phyloP scores from a whole-genome alignment of 345 rosid genomes.

The Citrus maxima region DNA sequence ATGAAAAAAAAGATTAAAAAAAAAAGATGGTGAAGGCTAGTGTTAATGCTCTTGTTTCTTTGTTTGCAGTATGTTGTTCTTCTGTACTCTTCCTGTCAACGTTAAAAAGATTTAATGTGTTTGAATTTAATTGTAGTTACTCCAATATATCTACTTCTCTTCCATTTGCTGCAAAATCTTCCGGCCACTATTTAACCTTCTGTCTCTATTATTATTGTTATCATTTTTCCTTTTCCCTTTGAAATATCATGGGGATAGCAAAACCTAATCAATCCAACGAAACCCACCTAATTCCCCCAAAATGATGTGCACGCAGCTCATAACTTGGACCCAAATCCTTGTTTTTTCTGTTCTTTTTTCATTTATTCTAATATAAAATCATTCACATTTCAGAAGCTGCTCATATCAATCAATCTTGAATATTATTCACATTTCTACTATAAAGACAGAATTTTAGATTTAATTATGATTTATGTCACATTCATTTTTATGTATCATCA shows the following conservation, averaged over 20 bases:
- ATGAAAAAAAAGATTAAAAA: neutral
- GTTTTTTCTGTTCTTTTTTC: neutral
- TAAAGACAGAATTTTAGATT: neutral
- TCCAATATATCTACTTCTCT: constrained; percentile 16
- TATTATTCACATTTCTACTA: neutral
- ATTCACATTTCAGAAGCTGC: neutral
- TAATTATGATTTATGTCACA: neutral
- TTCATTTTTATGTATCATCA: neutral
- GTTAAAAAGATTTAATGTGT: constrained; percentile 15
- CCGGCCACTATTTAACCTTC: neutral
- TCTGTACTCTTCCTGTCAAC: constrained; percentile 19
- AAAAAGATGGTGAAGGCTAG: constrained; percentile 29
- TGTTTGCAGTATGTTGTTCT: constrained; percentile 24
- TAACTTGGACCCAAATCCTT: neutral
- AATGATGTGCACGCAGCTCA: neutral
- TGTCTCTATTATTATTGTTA: neutral
- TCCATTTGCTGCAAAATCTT: neutral
- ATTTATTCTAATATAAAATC: neutral
- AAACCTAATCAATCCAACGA: neutral
- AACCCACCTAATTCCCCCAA: neutral
- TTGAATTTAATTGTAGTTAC: constrained; percentile 32
- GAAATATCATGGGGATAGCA: neutral
- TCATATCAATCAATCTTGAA: neutral
- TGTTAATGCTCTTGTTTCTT: constrained; percentile 60
- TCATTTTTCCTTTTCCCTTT: neutral